Conservation (phyloP, 2,329 filamentous ascomycete genomes). For the Sarocladiaceae sp. region DNA sequence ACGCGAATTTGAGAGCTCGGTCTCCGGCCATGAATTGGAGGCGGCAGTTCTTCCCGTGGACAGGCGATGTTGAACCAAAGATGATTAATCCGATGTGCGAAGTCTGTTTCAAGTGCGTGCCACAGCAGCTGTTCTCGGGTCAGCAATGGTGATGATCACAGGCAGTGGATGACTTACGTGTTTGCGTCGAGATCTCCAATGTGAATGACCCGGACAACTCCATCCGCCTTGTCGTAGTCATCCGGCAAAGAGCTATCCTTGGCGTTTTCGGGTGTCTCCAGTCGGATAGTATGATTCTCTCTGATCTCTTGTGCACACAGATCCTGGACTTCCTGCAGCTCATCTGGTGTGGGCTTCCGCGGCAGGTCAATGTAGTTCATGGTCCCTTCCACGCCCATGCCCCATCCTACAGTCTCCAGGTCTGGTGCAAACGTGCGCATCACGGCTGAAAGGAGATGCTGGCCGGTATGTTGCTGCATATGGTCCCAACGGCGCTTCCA, state of each 20-base stretch:
- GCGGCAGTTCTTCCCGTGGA: constrained; percentile 27
- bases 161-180: constrained; percentile 16
- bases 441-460: constrained; percentile 26
- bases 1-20: constrained; percentile 20
- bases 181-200: constrained; percentile 26
- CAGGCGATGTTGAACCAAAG: constrained; percentile 21
- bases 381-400: constrained; percentile 21
- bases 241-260: constrained; percentile 19
- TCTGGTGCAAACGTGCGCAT: constrained; percentile 19
- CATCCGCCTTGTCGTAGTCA: constrained; percentile 25
- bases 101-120: constrained; percentile 25
- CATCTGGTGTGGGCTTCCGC: constrained; percentile 20
- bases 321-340: constrained; percentile 20
- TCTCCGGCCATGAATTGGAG: constrained; percentile 25
- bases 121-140: constrained; percentile 19
- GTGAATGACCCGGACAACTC: constrained; percentile 22
- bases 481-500: constrained; percentile 27
- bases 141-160: not conserved
- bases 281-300: constrained; percentile 18
- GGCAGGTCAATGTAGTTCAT: constrained; percentile 28
- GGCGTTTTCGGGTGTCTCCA: constrained; percentile 21
- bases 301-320: constrained; percentile 22
- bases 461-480: constrained; percentile 29
- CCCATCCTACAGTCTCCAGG: constrained; percentile 25
- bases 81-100: constrained; percentile 26